Evolutionary conservation across 495 filamentous ascomycete genomes (phyloP).

Genomic region (Aspergillus bertholletiae): DNA sequence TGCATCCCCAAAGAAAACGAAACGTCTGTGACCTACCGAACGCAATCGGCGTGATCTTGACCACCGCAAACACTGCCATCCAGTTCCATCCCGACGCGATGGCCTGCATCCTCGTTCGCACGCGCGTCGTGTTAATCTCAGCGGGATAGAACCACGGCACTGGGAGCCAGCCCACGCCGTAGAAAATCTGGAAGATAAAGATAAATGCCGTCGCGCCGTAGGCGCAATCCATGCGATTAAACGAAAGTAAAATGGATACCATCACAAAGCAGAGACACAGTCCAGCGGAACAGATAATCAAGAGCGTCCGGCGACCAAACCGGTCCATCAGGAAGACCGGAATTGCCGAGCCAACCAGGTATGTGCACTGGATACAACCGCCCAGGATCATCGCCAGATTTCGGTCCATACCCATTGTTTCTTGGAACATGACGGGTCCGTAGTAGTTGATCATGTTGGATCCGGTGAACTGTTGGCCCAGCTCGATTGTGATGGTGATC

Average conservation of each 20-base stretch:
- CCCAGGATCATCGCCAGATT: constrained; percentile 48
- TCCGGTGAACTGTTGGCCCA: constrained; percentile 40
- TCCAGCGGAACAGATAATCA: constrained; percentile 44
- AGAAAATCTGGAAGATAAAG: constrained; percentile 41
- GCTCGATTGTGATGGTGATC: constrained; percentile 30
- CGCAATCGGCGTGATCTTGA: constrained; percentile 60
- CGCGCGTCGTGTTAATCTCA: constrained; percentile 51
- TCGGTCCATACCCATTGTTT: constrained; percentile 48
- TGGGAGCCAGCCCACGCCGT: constrained; percentile 27
- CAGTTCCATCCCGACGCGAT: constrained; percentile 45
- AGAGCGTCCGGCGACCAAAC: constrained; percentile 46
- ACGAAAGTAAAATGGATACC: constrained; percentile 29
- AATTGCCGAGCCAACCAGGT: constrained; percentile 33
- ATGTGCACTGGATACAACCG: constrained; percentile 43
- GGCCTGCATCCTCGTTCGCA: constrained; percentile 33
- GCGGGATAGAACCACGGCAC: constrained; percentile 68
- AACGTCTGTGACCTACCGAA: constrained; percentile 13
- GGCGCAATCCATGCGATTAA: constrained; percentile 18
- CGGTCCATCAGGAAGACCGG: constrained; percentile 46
- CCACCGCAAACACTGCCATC: constrained; percentile 50
- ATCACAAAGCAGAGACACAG: constrained; percentile 42
- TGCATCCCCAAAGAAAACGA: background rate
- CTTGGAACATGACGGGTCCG: constrained; percentile 43
- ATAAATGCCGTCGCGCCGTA: constrained; percentile 38
- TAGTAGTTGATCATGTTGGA: constrained; percentile 55